Evolutionary conservation across 805 yeast genomes (phyloP).

Genomic region (Candida xiaguanensis): DNA sequence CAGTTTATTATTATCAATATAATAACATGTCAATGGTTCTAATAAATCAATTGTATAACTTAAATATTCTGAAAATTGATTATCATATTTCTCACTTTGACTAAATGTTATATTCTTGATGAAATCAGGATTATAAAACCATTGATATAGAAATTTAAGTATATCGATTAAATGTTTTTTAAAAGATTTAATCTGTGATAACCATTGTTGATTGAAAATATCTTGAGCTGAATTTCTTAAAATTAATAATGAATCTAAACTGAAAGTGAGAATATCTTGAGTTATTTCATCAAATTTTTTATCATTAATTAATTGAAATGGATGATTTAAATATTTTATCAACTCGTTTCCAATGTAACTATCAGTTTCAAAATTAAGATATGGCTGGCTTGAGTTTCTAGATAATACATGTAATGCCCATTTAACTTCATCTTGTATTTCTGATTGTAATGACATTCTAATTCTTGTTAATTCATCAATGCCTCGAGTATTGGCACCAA

Average conservation of each 20-base stretch:
- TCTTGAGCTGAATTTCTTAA: slow-evolving; percentile 84
- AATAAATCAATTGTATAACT: slow-evolving; percentile 72
- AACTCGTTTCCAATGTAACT: slow-evolving; percentile 41
- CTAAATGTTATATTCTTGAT: neutral
- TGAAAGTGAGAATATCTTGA: slow-evolving; percentile 19
- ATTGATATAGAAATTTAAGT: slow-evolving; percentile 35
- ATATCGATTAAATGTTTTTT: slow-evolving; percentile 44
- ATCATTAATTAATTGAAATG: slow-evolving; percentile 24
- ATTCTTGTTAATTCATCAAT: slow-evolving; percentile 62
- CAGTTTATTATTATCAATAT: slow-evolving; percentile 68
- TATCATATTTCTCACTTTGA: slow-evolving; percentile 20
- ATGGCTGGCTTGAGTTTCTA: slow-evolving; percentile 47
- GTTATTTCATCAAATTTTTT: slow-evolving; percentile 15
- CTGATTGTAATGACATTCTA: slow-evolving; percentile 64
- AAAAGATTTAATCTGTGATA: slow-evolving; percentile 53
- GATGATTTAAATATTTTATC: slow-evolving; percentile 32
- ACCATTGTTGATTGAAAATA: slow-evolving; percentile 71
- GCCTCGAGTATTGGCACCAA: slow-evolving; percentile 46
- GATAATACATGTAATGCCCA: slow-evolving; percentile 64
- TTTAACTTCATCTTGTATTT: slow-evolving; percentile 61
- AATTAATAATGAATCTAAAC: slow-evolving; percentile 54
- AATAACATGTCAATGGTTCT: slow-evolving; percentile 80
- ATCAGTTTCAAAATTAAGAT: slow-evolving; percentile 43
- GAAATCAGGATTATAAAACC: slow-evolving; percentile 24
- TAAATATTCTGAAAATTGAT: slow-evolving; percentile 53